These are phyloP conservation scores for Cyclanthera cordifolia DNA, from an alignment of 306 rosid species.

Conservation along the genomic window DNA sequence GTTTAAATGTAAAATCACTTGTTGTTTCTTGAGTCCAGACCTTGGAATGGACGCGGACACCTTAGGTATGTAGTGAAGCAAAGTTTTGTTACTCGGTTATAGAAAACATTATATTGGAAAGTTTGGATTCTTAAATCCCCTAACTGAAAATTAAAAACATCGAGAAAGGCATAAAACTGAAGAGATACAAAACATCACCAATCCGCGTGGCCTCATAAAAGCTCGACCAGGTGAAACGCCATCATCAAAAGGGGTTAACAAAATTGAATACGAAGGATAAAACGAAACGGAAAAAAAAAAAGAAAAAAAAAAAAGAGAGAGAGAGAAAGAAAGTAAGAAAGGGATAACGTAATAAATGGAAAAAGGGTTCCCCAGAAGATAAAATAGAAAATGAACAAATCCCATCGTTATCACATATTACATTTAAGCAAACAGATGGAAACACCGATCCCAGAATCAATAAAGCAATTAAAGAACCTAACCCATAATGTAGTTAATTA, in stretches of 20 bases:
- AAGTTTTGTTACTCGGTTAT: too few species aligned
- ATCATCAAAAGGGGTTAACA: neutral
- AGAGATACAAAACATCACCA: neutral
- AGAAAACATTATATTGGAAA: too few species aligned
- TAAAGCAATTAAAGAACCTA: neutral
- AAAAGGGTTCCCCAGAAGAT: neutral
- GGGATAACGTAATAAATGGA: neutral
- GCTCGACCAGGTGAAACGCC: neutral
- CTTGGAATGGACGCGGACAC: too few species aligned
- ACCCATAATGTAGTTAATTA: neutral
- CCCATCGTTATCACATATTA: neutral
- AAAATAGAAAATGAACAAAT: neutral
- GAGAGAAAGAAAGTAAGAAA: too few species aligned
- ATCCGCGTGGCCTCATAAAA: neutral
- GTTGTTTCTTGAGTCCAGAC: too few species aligned
- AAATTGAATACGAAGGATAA: neutral
- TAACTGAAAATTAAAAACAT: neutral
- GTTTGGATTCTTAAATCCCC: neutral
- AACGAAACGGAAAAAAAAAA: neutral
- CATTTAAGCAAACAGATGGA: neutral
- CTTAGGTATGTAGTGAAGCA: too few species aligned
- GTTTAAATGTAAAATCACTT: too few species aligned
- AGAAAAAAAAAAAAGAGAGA: too few species aligned
- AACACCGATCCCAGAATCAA: slow-evolving; percentile 8
- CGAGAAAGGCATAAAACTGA: neutral